Evolutionary conservation across 139 green algal species (phyloP), one percentile per base, ranked within the genome.

Genomic region (Tetraselmis chui): DNA sequence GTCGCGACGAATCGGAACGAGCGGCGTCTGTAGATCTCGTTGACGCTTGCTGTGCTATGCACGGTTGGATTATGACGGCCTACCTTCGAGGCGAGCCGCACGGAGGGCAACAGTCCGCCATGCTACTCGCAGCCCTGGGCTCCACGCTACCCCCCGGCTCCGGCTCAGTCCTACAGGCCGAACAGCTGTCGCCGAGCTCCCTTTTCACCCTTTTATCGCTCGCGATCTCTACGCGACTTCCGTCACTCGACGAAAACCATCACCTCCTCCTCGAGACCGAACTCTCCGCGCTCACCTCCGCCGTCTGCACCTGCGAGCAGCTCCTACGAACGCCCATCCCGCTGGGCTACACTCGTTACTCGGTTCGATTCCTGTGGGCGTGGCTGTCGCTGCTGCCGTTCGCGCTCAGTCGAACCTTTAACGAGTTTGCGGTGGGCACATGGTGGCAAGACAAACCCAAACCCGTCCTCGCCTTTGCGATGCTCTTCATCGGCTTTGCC

Each of bases 271-370:
- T 18, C 11, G 45, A 67, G 45, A 18, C 5, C 11, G 18, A 18
- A 18, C 45, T 67, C 11, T 25, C 11, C 45, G 45, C 45, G 45
- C 45, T 67, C 45, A 67, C 45, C 11, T 18, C 18, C 45, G 18
- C 11, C 45, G 11, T 67, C 11, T 5, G 45, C 45, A 25, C 45
- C 45, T 67, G 45, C 45, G 45, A 67, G 45, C 45, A 18, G 45
- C 45, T 88, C 28, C 29, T 88, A 59, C 59, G 85, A 31, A 86
- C 84, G 27, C 85, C 85, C 2, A 83, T 88, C 28, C 85, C 85
- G 1, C 77, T 88, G 31, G 82, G 76, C 24, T 88, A 86, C 59
- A 86, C 85, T 5, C 80, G 85, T 59, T 80, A 86, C 67, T 84
- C 76, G 27, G 84, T 79, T 18, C 78, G 78, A n/a, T 86, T 78